phyloP scores from a whole-genome alignment of 257 asterid genomes.

The Nyctanthes arbortristis region DNA sequence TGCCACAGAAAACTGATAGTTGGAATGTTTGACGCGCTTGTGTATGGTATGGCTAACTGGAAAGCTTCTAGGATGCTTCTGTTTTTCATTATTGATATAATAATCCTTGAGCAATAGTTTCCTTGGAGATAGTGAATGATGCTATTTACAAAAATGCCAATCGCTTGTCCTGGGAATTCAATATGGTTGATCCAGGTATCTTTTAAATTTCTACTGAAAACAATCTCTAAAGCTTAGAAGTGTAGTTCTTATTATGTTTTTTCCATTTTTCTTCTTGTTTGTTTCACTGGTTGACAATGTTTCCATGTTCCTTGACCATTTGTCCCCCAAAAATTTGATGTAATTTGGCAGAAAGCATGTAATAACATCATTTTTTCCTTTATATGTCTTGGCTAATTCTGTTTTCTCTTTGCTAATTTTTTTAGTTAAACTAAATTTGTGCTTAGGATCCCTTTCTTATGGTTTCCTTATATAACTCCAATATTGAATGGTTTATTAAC shows the following conservation, averaged over 20 bases:
- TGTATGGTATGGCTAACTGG: too few species aligned
- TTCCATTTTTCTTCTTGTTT: neutral
- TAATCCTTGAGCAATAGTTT: neutral
- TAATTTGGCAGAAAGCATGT: neutral
- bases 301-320: neutral
- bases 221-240: neutral
- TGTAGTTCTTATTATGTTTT: neutral
- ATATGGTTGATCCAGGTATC: neutral
- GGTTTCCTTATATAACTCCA: neutral
- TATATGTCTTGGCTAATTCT: neutral
- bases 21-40: too few species aligned
- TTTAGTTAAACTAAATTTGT: neutral
- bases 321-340: neutral
- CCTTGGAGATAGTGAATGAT: neutral
- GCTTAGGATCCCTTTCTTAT: neutral
- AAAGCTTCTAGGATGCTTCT: conserved; percentile 15
- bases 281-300: neutral
- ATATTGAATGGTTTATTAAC: neutral
- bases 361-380: neutral
- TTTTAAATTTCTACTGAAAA: neutral
- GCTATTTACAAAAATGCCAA: neutral
- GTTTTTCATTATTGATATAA: conserved; percentile 1
- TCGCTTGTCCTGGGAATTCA: neutral
- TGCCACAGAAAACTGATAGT: too few species aligned
- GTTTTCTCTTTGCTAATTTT: neutral